A percentile compares a stretch with the other conserved stretches of the same genome.
Conservation (phyloP, 164 flowering plant species). For the Tetracentron sinense region DNA sequence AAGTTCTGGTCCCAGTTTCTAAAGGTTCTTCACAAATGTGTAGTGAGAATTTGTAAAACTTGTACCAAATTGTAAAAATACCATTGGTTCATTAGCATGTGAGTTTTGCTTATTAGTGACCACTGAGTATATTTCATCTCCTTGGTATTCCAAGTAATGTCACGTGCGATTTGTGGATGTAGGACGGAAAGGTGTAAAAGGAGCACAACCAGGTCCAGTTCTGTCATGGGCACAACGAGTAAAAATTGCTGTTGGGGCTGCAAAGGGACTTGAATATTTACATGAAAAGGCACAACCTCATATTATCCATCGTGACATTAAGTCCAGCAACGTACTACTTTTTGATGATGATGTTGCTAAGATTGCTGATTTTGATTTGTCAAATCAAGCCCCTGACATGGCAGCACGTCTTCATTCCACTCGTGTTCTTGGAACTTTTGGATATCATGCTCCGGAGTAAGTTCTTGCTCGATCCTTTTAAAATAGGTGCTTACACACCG, state of each 20-base stretch:
- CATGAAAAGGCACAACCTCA: conserved; percentile 82
- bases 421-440: conserved; percentile 92
- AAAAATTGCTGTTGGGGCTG: conserved; percentile 91
- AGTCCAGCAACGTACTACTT: conserved; percentile 78
- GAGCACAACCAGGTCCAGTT: conserved; percentile 87
- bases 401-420: conserved; percentile 95
- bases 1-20: background rate
- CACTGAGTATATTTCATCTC: background rate
- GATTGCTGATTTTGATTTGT: conserved; percentile 86
- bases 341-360: conserved; percentile 85
- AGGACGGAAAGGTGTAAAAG: conserved; percentile 92
- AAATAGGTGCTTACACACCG: background rate
- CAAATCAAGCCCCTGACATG: conserved; percentile 89
- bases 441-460: conserved; percentile 96
- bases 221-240: conserved; percentile 81
- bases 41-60: background rate
- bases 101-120: background rate
- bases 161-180: background rate
- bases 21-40: background rate
- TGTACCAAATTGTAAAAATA: background rate
- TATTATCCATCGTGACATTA: conserved; percentile 82
- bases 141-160: background rate
- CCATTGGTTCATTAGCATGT: background rate
- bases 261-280: conserved; percentile 85
- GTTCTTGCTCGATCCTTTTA: conserved; percentile 15